These are phyloP conservation scores for Fusarium graminum DNA, from an alignment of 2,329 filamentous ascomycete species.

Conservation along the genomic window DNA sequence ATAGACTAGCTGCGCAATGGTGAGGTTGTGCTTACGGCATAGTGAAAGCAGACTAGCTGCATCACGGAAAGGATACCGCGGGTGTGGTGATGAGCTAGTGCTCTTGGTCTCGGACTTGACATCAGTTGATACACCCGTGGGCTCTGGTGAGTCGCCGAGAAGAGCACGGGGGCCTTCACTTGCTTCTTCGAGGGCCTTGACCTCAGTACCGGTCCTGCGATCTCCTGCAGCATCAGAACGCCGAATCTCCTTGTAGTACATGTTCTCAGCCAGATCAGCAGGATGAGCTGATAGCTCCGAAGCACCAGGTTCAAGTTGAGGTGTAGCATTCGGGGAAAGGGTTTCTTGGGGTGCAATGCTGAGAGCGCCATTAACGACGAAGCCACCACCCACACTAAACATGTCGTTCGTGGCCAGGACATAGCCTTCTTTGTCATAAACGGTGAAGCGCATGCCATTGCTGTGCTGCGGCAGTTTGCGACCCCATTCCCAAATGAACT, in stretches of 20 bases:
- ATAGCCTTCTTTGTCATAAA: conserved; percentile 61
- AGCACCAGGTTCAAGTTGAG: conserved; percentile 26
- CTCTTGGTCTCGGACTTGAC: conserved; percentile 36
- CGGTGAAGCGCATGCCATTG: conserved; percentile 66
- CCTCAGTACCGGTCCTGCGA: conserved; percentile 59
- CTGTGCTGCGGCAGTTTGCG: conserved; percentile 65
- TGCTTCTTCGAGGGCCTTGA: conserved; percentile 53
- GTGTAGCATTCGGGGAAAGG: conserved; percentile 23
- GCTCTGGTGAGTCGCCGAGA: conserved; percentile 20
- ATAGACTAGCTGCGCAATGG: conserved; percentile 65
- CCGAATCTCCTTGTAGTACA: conserved; percentile 66
- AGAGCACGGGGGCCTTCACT: conserved; percentile 22
- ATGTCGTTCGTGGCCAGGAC: conserved; percentile 64
- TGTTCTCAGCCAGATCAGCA: conserved; percentile 63
- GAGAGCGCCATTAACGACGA: conserved; percentile 64
- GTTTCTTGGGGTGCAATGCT: conserved; percentile 55
- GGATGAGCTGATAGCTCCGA: conserved; percentile 53
- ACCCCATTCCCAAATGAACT: conserved; percentile 66
- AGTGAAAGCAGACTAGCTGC: conserved; percentile 60
- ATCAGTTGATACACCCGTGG: conserved; percentile 24
- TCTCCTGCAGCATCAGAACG: conserved; percentile 61
- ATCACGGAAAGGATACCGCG: conserved; percentile 62
- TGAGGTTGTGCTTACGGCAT: conserved; percentile 64
- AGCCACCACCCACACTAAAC: conserved; percentile 66
- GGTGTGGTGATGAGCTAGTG: conserved; percentile 50